Percentiles rank a stretch among this genome's conserved stretches.
Conservation (phyloP, 495 filamentous ascomycete species). For the Penicillium salamii region DNA sequence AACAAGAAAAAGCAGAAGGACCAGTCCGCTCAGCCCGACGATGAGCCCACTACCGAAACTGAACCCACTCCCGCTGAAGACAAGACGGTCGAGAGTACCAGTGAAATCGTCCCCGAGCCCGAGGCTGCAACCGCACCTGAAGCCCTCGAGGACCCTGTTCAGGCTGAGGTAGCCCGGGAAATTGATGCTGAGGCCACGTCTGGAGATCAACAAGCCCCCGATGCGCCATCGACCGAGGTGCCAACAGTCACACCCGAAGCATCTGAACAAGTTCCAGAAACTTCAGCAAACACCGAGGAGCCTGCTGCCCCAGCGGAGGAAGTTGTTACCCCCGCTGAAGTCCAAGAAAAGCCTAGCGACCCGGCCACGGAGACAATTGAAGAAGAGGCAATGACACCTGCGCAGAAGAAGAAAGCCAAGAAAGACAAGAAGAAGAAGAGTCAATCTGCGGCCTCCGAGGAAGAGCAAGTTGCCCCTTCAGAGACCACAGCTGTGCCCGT, state of each 20-base stretch:
- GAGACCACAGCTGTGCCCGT: not conserved
- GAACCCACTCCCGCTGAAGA: constrained; percentile 17
- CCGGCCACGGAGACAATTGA: too few relatives aligned
- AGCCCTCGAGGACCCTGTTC: not conserved
- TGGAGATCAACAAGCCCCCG: not conserved
- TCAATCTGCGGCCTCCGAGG: not conserved
- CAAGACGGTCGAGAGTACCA: not conserved
- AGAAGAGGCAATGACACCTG: constrained; percentile 8
- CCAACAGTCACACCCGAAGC: not conserved
- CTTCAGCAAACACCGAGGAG: too few relatives aligned
- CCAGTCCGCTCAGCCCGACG: constrained; percentile 10
- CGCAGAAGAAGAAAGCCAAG: constrained; percentile 6
- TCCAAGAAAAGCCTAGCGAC: too few relatives aligned
- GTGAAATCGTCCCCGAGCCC: not conserved
- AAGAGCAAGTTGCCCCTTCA: not conserved
- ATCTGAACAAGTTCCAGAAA: too few relatives aligned
- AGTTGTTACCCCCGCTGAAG: not conserved
- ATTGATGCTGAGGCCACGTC: constrained; percentile 2
- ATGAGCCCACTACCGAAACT: constrained; percentile 2
- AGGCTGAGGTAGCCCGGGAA: not conserved
- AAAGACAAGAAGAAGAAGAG: constrained; percentile 12
- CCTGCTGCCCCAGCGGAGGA: not conserved
- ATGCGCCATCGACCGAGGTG: not conserved
- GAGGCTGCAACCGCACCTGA: not conserved
- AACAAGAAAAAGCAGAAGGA: constrained; percentile 14